Evolutionary conservation across 208 protist species (phyloP), one percentile per base, ranked within the genome.

Genomic region (Giardia duodenalis): DNA sequence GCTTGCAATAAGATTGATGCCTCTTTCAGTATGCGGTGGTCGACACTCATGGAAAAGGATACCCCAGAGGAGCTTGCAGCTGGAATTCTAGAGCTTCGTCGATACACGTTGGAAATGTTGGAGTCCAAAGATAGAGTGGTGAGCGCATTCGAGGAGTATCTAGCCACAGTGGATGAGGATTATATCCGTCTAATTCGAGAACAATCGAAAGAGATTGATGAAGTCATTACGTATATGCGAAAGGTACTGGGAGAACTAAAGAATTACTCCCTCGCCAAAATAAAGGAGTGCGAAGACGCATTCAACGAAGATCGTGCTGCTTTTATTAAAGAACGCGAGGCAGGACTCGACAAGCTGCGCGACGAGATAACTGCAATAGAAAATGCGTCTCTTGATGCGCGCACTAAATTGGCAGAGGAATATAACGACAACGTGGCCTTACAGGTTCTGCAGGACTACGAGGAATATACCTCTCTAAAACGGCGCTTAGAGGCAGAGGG

Each of bases 101-200:
- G 45, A 48, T n/a, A 47, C 10, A 91, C n/a, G 2, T 1, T 91
- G 1, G 45, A 2, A 19, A 47, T 45, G n/a, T n/a, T 91, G 4
- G 4, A 22, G 39, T 22, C 2, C 43, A 91, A 47, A n/a, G 88
- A 91, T 48, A 30, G 10, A 43, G 44, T 91, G 4, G n/a, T 47
- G 2, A 48, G n/a, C n/a, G 88, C 88, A 43, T 91, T 91, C 47
- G 88, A 91, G 45, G 88, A 91, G n/a, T 91, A 91, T 48, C 47
- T 91, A 48, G 45, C n/a, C n/a, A 47, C n/a, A 30, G 88, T 91
- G 4, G 88, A 91, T 91, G 88, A 91, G n/a, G 88, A 91, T 47
- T 91, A 47, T 48, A 47, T 91, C 2, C 2, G 46, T 3, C 44
- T 91, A 45, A 91, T 47, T 91, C n/a, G 44, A 2, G 88, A 91